These are phyloP conservation scores for Gossypium turneri DNA, from an alignment of 345 rosid species.

Conservation along the genomic window DNA sequence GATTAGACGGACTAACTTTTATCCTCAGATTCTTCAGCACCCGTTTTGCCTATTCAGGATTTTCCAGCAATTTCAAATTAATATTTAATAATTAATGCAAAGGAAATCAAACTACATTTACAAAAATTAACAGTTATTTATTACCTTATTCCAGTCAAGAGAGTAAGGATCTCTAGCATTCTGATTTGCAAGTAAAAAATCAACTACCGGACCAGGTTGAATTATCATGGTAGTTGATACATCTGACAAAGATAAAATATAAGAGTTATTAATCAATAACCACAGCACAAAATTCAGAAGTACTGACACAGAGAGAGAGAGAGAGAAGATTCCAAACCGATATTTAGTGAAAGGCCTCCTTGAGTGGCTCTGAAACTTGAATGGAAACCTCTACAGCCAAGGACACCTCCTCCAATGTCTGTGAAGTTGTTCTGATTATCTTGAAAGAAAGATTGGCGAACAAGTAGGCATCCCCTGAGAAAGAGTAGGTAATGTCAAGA, in stretches of 20 bases:
- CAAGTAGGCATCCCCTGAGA: conserved; percentile 90
- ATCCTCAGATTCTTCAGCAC: conserved; percentile 71
- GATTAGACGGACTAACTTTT: conserved; percentile 62
- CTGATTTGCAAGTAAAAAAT: conserved; percentile 67
- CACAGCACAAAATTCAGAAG: not conserved
- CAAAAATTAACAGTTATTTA: not conserved
- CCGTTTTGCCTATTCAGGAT: conserved; percentile 57
- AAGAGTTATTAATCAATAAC: conserved; percentile 6
- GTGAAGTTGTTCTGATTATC: conserved; percentile 66
- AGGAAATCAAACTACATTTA: not conserved
- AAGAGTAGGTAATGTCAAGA: conserved; percentile 4
- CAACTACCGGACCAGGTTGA: conserved; percentile 76
- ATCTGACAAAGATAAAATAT: conserved; percentile 36
- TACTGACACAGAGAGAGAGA: not conserved
- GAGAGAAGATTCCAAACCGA: conserved; percentile 41
- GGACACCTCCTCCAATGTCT: conserved; percentile 73
- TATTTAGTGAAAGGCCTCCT: conserved; percentile 85
- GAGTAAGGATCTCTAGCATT: conserved; percentile 51
- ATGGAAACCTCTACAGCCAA: conserved; percentile 82
- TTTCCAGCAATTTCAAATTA: not conserved
- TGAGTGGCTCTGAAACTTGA: conserved; percentile 82
- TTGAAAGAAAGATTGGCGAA: conserved; percentile 79
- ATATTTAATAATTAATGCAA: not conserved
- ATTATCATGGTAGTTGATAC: conserved; percentile 90
- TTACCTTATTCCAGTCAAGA: conserved; percentile 82